phyloP scores from a whole-genome alignment of 148 eudicot genomes.

The Polygonum aviculare region DNA sequence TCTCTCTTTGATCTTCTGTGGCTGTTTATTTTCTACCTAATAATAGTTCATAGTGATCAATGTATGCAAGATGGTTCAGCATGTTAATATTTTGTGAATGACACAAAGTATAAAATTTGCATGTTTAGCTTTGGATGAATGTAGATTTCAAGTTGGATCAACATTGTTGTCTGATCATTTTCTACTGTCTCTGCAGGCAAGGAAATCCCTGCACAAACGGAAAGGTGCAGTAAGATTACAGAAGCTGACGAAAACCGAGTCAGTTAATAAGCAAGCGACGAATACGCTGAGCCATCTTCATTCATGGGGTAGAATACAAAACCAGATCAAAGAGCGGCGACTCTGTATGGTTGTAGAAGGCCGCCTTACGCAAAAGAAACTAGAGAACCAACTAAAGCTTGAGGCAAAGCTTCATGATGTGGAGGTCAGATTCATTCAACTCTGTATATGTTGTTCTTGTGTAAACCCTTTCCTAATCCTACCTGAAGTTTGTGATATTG shows the following conservation, averaged over 20 bases:
- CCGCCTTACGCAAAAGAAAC: conserved; percentile 62
- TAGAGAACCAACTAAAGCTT: conserved; percentile 78
- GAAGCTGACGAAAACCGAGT: conserved; percentile 34
- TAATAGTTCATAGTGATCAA: neutral
- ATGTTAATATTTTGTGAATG: neutral
- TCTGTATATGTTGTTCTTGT: neutral
- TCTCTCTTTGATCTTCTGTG: neutral
- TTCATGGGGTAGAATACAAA: conserved; percentile 69
- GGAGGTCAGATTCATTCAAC: conserved; percentile 38
- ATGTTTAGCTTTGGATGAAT: neutral
- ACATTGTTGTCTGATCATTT: neutral
- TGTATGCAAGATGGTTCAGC: neutral
- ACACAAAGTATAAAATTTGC: neutral
- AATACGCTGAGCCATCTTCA: conserved; percentile 64
- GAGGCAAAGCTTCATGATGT: conserved; percentile 81
- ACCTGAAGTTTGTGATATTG: too few relatives aligned
- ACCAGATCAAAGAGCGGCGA: conserved; percentile 72
- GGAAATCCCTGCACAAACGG: conserved; percentile 43
- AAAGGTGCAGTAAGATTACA: conserved; percentile 59
- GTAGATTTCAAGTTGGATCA: neutral
- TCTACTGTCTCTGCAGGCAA: conserved; percentile 39
- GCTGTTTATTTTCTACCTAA: neutral
- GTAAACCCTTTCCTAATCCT: neutral
- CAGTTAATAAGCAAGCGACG: conserved; percentile 52
- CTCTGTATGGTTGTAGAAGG: conserved; percentile 66